Base-by-base conservation (phyloP, 306 rosid species). In the Gleditsia sinensis region DNA sequence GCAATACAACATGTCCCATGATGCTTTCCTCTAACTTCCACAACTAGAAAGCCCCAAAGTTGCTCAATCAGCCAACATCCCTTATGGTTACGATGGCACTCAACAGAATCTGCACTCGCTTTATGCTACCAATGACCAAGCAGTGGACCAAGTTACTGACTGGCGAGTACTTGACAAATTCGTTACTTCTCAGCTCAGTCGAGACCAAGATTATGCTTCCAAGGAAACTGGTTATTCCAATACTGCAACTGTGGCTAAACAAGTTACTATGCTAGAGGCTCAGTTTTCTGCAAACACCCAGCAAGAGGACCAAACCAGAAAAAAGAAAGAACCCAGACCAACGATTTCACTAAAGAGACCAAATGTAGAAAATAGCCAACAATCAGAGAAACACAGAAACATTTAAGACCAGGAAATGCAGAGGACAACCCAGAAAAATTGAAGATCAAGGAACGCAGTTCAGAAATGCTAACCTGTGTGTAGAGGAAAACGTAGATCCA, bases 131-230 rank as follows among this genome's bases (percentile, higher is more conserved):
- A 50, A 28, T 25, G 79, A 85, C 17, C 78, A 77, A 32, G 76
- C 81, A 58, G n/a, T n/a, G n/a, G n/a, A n/a, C n/a, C n/a, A n/a
- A n/a, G n/a, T n/a, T n/a, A 84, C 83, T 0, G 91, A 87, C 45
- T 87, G 91, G 91, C 75, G 88, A 63, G 86, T 80, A 3, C 85
- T 87, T 3, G 91, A 84, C 59, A 87, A 87, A 49, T 84, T 78
- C 61, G 91, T 87, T 42, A 86, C 86, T 19, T 84, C 91, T 7
- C 91, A 87, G 14, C 85, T 87, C 50, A 82, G 83, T 61, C 83
- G 76, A n/a, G 84, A 75, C 61, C 84, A 69, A 64, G 81, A 75
- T 69, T n/a, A n/a, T n/a, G 66, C 61, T 69, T 65, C 80, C 40
- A 67, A 82, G 62, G 82, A 69, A 64, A 33, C 67, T 9, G 74